Evolutionary conservation across 2,329 filamentous ascomycete genomes (phyloP).

Genomic region (Helotiales sp.): DNA sequence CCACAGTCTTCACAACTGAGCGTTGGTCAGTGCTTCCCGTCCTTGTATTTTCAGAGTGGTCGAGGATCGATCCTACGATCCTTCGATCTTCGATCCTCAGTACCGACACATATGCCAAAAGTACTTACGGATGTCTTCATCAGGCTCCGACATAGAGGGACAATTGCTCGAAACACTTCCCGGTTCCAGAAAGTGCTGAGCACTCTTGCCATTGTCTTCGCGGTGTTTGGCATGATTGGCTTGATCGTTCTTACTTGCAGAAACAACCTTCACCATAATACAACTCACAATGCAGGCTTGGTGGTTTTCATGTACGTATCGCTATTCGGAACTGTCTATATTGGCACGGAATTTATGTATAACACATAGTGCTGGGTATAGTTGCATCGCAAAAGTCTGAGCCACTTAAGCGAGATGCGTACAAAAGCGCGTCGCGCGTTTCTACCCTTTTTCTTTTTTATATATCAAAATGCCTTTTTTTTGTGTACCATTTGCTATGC

Average conservation of each 20-base stretch:
- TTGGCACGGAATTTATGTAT: background rate
- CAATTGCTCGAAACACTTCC: conserved; percentile 74
- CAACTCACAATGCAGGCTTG: conserved; percentile 75
- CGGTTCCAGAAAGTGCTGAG: conserved; percentile 65
- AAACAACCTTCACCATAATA: conserved; percentile 70
- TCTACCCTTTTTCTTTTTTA: no score
- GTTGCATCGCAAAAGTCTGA: no score
- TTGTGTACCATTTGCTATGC: no score
- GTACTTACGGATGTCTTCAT: no score
- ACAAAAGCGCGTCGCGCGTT: no score
- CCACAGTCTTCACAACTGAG: conserved; percentile 78
- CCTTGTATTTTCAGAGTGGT: no score
- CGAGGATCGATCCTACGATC: no score
- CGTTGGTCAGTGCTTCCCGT: no score
- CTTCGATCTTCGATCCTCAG: no score
- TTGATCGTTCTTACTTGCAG: conserved; percentile 83
- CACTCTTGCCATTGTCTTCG: conserved; percentile 65
- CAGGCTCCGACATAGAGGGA: conserved; percentile 79
- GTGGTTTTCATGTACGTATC: conserved; percentile 63
- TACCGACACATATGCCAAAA: no score
- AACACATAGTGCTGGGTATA: conserved; percentile 63
- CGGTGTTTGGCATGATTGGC: conserved; percentile 75
- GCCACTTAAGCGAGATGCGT: no score
- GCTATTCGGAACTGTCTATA: background rate
- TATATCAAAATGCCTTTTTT: no score